Percentiles rank a stretch among this genome's conserved stretches.
phyloP scores from a whole-genome alignment of 2,329 filamentous ascomycete genomes.

The Teratosphaeriaceae sp. region DNA sequence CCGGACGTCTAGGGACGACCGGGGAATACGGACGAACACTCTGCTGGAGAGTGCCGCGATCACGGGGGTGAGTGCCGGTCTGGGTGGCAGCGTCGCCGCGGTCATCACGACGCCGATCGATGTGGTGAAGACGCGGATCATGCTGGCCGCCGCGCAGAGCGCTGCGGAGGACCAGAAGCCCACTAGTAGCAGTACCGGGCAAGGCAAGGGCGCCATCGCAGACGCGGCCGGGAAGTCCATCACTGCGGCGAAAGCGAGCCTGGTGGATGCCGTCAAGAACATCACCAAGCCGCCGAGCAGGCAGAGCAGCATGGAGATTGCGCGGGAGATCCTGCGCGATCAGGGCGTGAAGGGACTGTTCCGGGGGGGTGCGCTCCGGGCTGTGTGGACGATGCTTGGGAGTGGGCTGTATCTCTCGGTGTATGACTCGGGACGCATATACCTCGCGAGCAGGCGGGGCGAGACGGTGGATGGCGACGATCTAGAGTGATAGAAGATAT shows the following conservation, averaged over 20 bases:
- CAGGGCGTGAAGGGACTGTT: conserved; percentile 70
- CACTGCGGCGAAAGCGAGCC: conserved; percentile 23
- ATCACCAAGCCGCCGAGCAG: conserved; percentile 27
- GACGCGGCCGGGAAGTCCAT: conserved; percentile 38
- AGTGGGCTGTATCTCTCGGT: conserved; percentile 79
- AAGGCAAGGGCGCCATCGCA: conserved; percentile 20
- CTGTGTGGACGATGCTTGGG: conserved; percentile 74
- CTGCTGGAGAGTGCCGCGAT: conserved; percentile 62
- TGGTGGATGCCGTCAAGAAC: conserved; percentile 27
- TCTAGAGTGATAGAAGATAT: conserved; percentile 9
- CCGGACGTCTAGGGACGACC: conserved; percentile 36
- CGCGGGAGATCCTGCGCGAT: conserved; percentile 57
- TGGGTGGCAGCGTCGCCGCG: conserved; percentile 67
- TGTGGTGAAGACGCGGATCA: conserved; percentile 84
- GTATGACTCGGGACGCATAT: conserved; percentile 70
- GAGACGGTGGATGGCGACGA: conserved; percentile 32
- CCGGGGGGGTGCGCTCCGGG: conserved; percentile 65
- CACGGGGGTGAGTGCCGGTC: conserved; percentile 66
- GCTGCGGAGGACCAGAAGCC: conserved; percentile 19
- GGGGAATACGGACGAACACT: conserved; percentile 31
- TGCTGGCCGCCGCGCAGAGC: conserved; percentile 58
- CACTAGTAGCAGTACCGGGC: conserved; percentile 9
- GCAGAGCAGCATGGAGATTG: conserved; percentile 50
- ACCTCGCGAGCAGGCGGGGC: conserved; percentile 39
- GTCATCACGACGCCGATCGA: conserved; percentile 83